Evolutionary conservation across 768 basidiomycete species (phyloP).

Genomic region (Lentinula raphanica): DNA sequence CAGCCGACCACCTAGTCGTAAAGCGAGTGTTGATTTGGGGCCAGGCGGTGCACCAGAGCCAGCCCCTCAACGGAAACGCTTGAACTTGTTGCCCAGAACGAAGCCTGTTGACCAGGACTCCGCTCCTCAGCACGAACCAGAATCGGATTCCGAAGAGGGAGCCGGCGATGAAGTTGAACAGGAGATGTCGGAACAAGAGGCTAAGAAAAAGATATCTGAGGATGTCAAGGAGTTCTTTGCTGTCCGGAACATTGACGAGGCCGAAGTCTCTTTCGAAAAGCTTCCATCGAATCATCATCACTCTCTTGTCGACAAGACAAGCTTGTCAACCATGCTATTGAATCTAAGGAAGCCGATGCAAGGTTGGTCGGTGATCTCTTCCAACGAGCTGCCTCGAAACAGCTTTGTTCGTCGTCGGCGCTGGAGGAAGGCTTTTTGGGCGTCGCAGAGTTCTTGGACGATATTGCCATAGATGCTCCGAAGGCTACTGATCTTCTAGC

Average conservation of each 20-base stretch:
- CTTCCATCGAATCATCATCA: constrained; percentile 62
- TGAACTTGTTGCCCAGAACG: constrained; percentile 77
- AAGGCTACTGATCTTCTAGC: constrained; percentile 76
- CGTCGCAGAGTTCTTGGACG: constrained; percentile 75
- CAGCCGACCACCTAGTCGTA: constrained; percentile 44
- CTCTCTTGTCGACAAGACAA: constrained; percentile 73
- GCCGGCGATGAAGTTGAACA: constrained; percentile 34
- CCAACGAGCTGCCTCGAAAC: constrained; percentile 52
- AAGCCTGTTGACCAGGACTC: constrained; percentile 46
- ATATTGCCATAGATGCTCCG: constrained; percentile 87
- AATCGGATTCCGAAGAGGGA: background rate
- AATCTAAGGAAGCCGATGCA: constrained; percentile 79
- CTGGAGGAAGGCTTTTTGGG: constrained; percentile 74
- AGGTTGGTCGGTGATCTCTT: constrained; percentile 76
- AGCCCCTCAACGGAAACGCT: constrained; percentile 55
- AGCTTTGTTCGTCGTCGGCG: constrained; percentile 47
- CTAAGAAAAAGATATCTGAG: constrained; percentile 70
- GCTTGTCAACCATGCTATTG: constrained; percentile 67
- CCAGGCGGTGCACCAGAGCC: constrained; percentile 38
- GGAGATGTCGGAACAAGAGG: constrained; percentile 64
- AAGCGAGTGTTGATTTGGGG: constrained; percentile 43
- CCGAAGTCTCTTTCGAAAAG: constrained; percentile 77
- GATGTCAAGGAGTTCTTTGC: constrained; percentile 85
- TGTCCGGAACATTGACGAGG: constrained; percentile 81
- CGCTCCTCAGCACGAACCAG: constrained; percentile 23